Conservation (phyloP, 2,329 filamentous ascomycete genomes). For the Aspergillus pseudoglaucus region DNA sequence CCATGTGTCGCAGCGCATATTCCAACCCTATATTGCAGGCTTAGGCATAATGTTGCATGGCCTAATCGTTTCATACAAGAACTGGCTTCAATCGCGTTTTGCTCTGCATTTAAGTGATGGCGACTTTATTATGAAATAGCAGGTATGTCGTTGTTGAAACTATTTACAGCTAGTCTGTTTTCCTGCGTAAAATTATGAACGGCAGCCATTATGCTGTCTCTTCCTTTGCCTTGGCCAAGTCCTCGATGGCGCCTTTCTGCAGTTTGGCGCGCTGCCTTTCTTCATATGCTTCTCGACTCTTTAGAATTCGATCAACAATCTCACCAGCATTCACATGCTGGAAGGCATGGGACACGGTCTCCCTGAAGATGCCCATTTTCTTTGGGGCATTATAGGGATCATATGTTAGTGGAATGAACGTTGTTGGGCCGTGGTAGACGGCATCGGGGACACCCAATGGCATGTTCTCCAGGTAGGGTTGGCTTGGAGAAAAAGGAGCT, state of each 20-base stretch:
- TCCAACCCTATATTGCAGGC: too few species aligned
- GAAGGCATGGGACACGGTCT: conserved; percentile 72
- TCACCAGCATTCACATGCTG: conserved; percentile 83
- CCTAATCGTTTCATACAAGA: too few species aligned
- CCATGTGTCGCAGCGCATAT: too few species aligned
- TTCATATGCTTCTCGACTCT: conserved; percentile 80
- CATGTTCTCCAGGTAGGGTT: conserved; percentile 66
- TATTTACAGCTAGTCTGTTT: not conserved
- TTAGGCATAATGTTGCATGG: too few species aligned
- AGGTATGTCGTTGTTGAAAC: too few species aligned
- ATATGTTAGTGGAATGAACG: conserved; percentile 72
- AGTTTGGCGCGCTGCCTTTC: conserved; percentile 86
- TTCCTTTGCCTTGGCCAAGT: conserved; percentile 57
- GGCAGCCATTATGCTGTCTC: conserved; percentile 18
- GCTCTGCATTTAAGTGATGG: too few species aligned
- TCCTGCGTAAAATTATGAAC: not conserved
- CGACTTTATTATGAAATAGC: too few species aligned
- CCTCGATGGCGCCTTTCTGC: conserved; percentile 73
- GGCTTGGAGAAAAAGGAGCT: conserved; percentile 80
- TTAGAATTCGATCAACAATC: conserved; percentile 86
- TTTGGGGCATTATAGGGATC: conserved; percentile 78
- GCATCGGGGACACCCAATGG: conserved; percentile 68
- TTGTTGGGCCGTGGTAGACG: conserved; percentile 94
- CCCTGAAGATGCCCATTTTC: conserved; percentile 72
- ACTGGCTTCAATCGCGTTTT: too few species aligned